These are phyloP conservation scores for Lactifluus rugatus DNA, from an alignment of 768 basidiomycete species.

Conservation along the genomic window DNA sequence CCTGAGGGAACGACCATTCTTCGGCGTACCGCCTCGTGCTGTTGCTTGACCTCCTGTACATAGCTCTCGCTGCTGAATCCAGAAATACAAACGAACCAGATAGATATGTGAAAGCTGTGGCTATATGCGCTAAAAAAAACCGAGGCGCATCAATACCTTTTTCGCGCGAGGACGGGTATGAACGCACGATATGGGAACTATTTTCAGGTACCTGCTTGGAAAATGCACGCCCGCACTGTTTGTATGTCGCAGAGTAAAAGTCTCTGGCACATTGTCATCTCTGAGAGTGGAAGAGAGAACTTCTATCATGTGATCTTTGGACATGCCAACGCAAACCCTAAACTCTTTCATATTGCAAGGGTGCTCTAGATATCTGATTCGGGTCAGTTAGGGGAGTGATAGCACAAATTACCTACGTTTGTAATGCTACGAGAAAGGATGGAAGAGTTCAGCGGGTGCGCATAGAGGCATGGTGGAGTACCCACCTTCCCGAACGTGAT, in stretches of 20 bases:
- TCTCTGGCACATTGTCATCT: slow-evolving; percentile 57
- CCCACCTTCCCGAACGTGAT: slow-evolving; percentile 76
- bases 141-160: background rate
- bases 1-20: background rate
- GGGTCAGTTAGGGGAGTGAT: slow-evolving; percentile 1
- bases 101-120: slow-evolving; percentile 66
- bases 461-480: slow-evolving; percentile 13
- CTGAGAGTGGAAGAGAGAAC: slow-evolving; percentile 53
- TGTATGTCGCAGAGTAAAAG: slow-evolving; percentile 46
- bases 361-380: slow-evolving; percentile 43
- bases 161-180: background rate
- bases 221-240: slow-evolving; percentile 49
- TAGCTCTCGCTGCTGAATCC: slow-evolving; percentile 48
- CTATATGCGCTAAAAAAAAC: slow-evolving; percentile 46
- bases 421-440: slow-evolving; percentile 23
- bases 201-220: slow-evolving; percentile 62
- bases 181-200: slow-evolving; percentile 64
- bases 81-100: slow-evolving; percentile 61
- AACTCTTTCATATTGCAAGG: slow-evolving; percentile 84
- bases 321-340: slow-evolving; percentile 56
- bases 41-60: slow-evolving; percentile 43
- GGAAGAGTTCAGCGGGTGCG: background rate
- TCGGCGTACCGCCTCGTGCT: slow-evolving; percentile 53
- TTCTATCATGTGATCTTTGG: slow-evolving; percentile 58
- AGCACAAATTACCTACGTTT: slow-evolving; percentile 24